Base-by-base conservation (phyloP, 179 eudicot genomes). In the Monotropa hypopitys region DNA sequence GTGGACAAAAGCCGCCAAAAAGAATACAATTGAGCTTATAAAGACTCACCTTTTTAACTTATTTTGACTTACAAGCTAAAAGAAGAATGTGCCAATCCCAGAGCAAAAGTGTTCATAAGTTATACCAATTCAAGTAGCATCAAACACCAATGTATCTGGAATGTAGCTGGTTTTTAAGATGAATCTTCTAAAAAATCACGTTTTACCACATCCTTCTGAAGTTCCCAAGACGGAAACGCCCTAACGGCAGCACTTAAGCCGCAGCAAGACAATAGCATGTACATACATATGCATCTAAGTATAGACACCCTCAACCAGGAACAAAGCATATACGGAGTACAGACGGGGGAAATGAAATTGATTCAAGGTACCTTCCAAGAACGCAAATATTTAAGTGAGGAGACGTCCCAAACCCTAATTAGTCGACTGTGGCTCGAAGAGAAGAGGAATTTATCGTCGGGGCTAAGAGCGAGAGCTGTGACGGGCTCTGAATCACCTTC, bases 331-430 rank as follows among this genome's bases (percentile, higher is more conserved):
- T 42, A 33, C 5, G 7, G 26, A 40, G 38, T 43, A 13, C 23
- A 21, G 4, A 45, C 33, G 35, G 43, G 42, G 15, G 33, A 38
- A 10, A 72, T 15, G 7, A 15, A 45, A 3, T 35, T 45, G 56
- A 16, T 76, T 18, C 20, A 62, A 1, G 16, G n/a, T 69, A 94
- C 99, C 99, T 95, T 95, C 97, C 97, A 95, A 26, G 99, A 91
- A 5, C 97, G 97, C 71, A 93, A 73, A 81, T 92, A 89, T 78
- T 93, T 88, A 70, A 86, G 88, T 11, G 97, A 47, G 21, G 88
- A 85, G 66, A 95, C 77, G 32, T 95, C 99, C 98, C 98, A 95
- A 76, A 93, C 96, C 81, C 93, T 87, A 86, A 95, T 95, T 84
- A 87, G 96, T 2, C 91, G 85, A 70, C 90, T 87, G 73, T 93